Percentiles rank a stretch among this genome's conserved stretches.
Evolutionary conservation across 371 early-diverging fungal species (phyloP).

Genomic region (Conidiobolus incongruus): DNA sequence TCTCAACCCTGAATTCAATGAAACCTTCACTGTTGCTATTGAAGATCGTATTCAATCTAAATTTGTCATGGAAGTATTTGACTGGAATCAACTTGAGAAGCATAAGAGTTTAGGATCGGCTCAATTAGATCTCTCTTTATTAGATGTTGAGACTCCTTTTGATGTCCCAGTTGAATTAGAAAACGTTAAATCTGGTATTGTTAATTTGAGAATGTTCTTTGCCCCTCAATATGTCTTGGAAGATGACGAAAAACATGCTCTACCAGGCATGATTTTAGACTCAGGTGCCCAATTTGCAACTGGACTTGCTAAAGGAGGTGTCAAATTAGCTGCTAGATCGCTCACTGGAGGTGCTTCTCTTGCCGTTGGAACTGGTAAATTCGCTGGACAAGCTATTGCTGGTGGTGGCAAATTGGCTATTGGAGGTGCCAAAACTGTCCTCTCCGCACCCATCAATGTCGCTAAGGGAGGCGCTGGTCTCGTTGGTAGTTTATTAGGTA

Average conservation of each 20-base stretch:
- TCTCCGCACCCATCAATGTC: background rate
- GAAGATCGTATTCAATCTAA: conserved; percentile 12
- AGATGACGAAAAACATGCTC: background rate
- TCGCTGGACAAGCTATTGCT: conserved; percentile 5
- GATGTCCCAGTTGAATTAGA: background rate
- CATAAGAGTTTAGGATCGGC: conserved; percentile 21
- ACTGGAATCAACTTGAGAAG: conserved; percentile 51
- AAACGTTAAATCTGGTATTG: background rate
- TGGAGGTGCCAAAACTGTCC: conserved; percentile 3
- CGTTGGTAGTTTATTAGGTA: background rate
- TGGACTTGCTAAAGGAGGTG: conserved; percentile 10
- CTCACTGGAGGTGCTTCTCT: conserved; percentile 8
- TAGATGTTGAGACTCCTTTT: background rate
- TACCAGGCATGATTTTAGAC: background rate
- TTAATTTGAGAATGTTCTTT: conserved; percentile 5
- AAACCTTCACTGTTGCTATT: conserved; percentile 41
- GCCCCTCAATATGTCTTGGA: conserved; percentile 2
- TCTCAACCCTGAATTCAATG: conserved; percentile 69
- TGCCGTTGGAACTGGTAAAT: conserved; percentile 8
- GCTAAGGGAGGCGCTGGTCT: conserved; percentile 3
- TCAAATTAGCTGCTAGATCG: conserved; percentile 6
- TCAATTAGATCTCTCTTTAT: background rate
- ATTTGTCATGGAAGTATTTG: conserved; percentile 32
- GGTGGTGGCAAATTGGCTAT: conserved; percentile 4
- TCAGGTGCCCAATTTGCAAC: conserved; percentile 10